These are phyloP conservation scores for Colletotrichum higginsianum DNA, from an alignment of 2,329 filamentous ascomycete species.

Conservation along the genomic window DNA sequence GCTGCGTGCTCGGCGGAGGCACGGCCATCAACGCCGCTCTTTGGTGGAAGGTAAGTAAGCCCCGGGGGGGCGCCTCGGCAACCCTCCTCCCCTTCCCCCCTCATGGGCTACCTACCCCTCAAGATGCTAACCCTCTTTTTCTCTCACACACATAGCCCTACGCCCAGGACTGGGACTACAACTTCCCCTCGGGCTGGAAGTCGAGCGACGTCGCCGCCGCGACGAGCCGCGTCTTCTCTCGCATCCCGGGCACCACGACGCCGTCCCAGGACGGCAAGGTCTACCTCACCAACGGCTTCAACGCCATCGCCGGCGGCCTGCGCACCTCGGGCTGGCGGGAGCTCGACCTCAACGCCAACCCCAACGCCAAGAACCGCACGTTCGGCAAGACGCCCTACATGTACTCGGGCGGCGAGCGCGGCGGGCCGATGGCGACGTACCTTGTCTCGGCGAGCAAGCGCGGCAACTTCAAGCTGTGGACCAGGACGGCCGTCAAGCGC, in stretches of 20 bases:
- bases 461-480: conserved; percentile 77
- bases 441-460: conserved; percentile 72
- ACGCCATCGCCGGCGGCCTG: conserved; percentile 73
- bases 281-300: conserved; percentile 78
- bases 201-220: conserved; percentile 72
- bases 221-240: conserved; percentile 73
- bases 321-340: conserved; percentile 73
- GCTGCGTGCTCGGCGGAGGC: conserved; percentile 78
- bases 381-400: conserved; percentile 78
- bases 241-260: conserved; percentile 78
- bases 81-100: too few relatives aligned
- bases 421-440: conserved; percentile 80
- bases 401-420: conserved; percentile 76
- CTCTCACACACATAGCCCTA: conserved; percentile 60
- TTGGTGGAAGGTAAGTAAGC: conserved; percentile 70
- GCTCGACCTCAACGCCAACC: conserved; percentile 72
- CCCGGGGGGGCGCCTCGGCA: too few relatives aligned
- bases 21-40: conserved; percentile 78
- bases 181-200: conserved; percentile 82
- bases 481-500: conserved; percentile 76
- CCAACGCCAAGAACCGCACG: conserved; percentile 75
- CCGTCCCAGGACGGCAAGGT: conserved; percentile 77
- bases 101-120: too few relatives aligned
- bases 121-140: neutral
- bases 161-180: conserved; percentile 77